Percentiles rank a stretch among this genome's conserved stretches.
Conservation (phyloP, 331 rosid species). For the Quercus lobata region DNA sequence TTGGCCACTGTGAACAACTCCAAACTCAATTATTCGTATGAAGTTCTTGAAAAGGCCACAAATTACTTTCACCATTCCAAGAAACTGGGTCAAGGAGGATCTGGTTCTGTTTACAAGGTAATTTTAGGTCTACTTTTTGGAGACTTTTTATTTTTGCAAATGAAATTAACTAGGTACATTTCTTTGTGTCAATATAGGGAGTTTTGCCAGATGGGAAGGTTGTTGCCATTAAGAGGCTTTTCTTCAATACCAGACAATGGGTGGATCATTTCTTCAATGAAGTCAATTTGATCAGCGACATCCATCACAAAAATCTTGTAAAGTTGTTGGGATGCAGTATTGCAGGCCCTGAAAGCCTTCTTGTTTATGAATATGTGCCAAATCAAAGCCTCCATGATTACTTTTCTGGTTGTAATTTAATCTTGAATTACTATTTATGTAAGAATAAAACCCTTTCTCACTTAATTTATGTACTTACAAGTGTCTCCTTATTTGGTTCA, state of each 20-base stretch:
- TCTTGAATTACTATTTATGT: conserved; percentile 20
- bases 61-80: conserved; percentile 52
- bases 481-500: conserved; percentile 8
- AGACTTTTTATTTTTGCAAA: neutral
- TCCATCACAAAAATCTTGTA: conserved; percentile 62
- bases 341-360: conserved; percentile 86
- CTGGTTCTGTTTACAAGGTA: conserved; percentile 70
- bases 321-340: conserved; percentile 72
- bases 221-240: conserved; percentile 72
- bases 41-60: conserved; percentile 68
- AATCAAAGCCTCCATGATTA: conserved; percentile 65
- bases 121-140: neutral
- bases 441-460: conserved; percentile 15
- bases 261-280: conserved; percentile 84
- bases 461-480: neutral
- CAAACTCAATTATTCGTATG: conserved; percentile 54
- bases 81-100: conserved; percentile 82
- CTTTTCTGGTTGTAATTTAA: conserved; percentile 41
- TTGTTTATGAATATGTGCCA: conserved; percentile 48
- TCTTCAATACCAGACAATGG: conserved; percentile 65
- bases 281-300: conserved; percentile 70
- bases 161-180: neutral
- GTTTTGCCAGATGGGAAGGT: conserved; percentile 53
- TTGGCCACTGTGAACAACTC: conserved; percentile 44
- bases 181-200: conserved; percentile 42